phyloP scores from a whole-genome alignment of 106 monocot genomes.

The Allium cepa region DNA sequence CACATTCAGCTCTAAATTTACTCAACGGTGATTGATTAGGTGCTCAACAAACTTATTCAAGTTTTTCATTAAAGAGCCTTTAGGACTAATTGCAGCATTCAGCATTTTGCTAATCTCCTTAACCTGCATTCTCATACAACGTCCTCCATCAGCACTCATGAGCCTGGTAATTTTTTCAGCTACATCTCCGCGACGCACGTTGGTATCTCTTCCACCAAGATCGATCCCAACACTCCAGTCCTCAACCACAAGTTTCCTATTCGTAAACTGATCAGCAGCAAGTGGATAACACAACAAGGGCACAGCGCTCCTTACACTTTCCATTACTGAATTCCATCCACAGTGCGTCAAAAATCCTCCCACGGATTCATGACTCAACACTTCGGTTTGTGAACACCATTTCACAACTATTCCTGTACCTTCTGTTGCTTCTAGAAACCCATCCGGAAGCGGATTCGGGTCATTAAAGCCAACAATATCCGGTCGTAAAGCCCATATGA shows the following conservation, averaged over 20 bases:
- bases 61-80: slow-evolving; percentile 31
- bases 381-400: slow-evolving; percentile 65
- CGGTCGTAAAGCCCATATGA: slow-evolving; percentile 59
- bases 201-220: slow-evolving; percentile 2
- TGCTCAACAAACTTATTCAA: slow-evolving; percentile 26
- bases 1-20: background rate
- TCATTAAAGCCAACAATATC: slow-evolving; percentile 51
- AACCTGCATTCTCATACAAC: slow-evolving; percentile 9
- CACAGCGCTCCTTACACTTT: slow-evolving; percentile 43
- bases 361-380: slow-evolving; percentile 31
- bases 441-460: slow-evolving; percentile 36
- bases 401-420: slow-evolving; percentile 37
- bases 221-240: slow-evolving; percentile 42
- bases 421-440: slow-evolving; percentile 18
- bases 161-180: slow-evolving; percentile 15
- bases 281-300: slow-evolving; percentile 64
- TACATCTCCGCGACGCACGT: slow-evolving; percentile 14
- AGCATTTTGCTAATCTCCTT: slow-evolving; percentile 8
- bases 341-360: slow-evolving; percentile 72
- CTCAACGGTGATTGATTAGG: background rate
- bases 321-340: slow-evolving; percentile 76
- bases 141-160: slow-evolving; percentile 16
- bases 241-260: slow-evolving; percentile 44
- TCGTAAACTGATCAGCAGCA: slow-evolving; percentile 63
- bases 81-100: slow-evolving; percentile 7